A percentile compares a stretch with the other conserved stretches of the same genome.
Conservation (phyloP, 805 yeast genomes). For the Kazachstania viticola region DNA sequence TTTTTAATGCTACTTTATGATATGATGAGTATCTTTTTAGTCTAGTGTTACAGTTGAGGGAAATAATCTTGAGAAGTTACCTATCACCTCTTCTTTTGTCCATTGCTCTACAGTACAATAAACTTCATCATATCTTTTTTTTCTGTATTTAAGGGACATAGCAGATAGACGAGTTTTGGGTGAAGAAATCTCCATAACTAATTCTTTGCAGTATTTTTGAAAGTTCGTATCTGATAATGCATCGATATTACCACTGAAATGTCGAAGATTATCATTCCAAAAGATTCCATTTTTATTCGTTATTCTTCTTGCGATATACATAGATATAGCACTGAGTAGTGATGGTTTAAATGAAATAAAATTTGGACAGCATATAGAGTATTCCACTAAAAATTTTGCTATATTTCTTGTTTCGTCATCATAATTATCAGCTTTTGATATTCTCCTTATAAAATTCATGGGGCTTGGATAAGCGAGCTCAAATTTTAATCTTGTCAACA, state of each 20-base stretch:
- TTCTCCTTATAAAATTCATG: slow-evolving; percentile 76
- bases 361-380: slow-evolving; percentile 61
- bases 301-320: slow-evolving; percentile 70
- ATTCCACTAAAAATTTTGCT: slow-evolving; percentile 76
- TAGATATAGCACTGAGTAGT: slow-evolving; percentile 73
- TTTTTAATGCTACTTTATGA: too few species aligned
- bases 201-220: slow-evolving; percentile 13
- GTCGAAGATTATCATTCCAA: slow-evolving; percentile 18
- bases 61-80: slow-evolving; percentile 5
- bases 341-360: slow-evolving; percentile 70
- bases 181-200: slow-evolving; percentile 17
- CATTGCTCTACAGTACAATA: slow-evolving; percentile 5
- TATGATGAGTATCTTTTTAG: too few species aligned
- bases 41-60: background rate
- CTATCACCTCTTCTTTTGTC: slow-evolving; percentile 4
- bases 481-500: slow-evolving; percentile 59
- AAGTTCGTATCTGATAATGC: slow-evolving; percentile 13
- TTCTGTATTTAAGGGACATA: slow-evolving; percentile 16
- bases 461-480: slow-evolving; percentile 81
- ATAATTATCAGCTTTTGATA: slow-evolving; percentile 84
- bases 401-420: slow-evolving; percentile 73
- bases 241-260: slow-evolving; percentile 21
- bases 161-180: slow-evolving; percentile 24
- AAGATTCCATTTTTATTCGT: slow-evolving; percentile 14
- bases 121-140: slow-evolving; percentile 11